phyloP scores from a whole-genome alignment of 2,329 filamentous ascomycete genomes.

The Tolypocladium ovalisporum region DNA sequence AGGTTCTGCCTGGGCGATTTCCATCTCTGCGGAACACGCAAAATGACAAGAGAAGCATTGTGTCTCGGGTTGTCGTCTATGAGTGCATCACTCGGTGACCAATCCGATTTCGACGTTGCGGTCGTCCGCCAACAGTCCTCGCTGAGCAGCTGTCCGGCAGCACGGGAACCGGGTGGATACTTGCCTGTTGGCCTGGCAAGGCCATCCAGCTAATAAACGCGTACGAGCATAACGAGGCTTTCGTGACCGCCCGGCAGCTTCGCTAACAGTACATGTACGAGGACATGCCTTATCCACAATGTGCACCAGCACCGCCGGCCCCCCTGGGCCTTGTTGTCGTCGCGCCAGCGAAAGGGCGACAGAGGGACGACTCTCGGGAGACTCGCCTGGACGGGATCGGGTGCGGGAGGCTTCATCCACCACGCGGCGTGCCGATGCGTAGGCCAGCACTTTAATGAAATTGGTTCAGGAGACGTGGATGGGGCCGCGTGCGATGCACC shows the following conservation, averaged over 20 bases:
- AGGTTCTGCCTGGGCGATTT: not conserved
- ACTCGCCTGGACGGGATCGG: not conserved
- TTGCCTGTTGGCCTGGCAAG: not conserved
- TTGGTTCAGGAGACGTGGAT: slow-evolving; percentile 2
- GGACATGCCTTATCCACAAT: not conserved
- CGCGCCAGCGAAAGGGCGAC: not conserved
- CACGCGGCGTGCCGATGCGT: not conserved
- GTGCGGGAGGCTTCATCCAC: slow-evolving; percentile 1
- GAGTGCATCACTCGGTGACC: not conserved
- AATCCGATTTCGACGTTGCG: not conserved
- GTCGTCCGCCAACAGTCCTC: not conserved
- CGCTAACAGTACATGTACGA: not conserved
- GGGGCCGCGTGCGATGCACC: not conserved
- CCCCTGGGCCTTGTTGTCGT: not conserved
- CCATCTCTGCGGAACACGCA: too few relatives aligned
- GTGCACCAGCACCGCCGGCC: not conserved
- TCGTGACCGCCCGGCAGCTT: not conserved
- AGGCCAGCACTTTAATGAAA: slow-evolving; percentile 2
- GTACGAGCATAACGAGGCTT: not conserved
- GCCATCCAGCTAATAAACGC: not conserved
- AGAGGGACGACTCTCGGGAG: not conserved
- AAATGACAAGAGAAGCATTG: not conserved
- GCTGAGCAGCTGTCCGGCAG: not conserved
- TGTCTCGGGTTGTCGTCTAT: not conserved
- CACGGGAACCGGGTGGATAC: not conserved